Evolutionary conservation across 2,329 filamentous ascomycete genomes (phyloP), one percentile per base, ranked within the genome.

Genomic region (Byssoonygena ceratinophila): DNA sequence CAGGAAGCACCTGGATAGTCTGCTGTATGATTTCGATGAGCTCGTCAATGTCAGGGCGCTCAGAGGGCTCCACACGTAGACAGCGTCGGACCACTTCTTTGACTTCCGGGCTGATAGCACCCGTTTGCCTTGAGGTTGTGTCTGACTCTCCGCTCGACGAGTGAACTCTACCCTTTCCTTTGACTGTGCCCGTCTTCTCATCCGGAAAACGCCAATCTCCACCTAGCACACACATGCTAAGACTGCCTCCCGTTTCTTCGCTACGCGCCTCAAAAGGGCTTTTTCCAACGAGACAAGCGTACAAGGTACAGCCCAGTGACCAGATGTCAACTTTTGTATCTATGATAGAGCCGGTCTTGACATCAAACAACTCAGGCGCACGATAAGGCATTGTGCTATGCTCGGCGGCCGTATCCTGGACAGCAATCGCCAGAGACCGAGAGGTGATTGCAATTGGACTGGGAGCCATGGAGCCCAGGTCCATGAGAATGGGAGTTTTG

Each of bases 361-460:
- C 92, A 68, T 98, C 92, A 69, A 98, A 98, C 55, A 98, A 82
- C 71, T 98, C 92, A 0, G 92, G 92, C 1, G 92, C 92, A 55
- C 92, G 88, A 72, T 98, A 98, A 0, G 92, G 90, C 91, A 98
- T 97, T 37, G 92, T 98, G 59, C 84, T 91, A 75, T 97, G 91
- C 68, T 98, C 92, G 51, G 91, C 92, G 20, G 92, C 92, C 37
- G 82, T 86, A 68, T 98, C 92, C 71, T 97, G 92, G 32, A 94
- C 86, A 50, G 90, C 87, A 45, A 98, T 81, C 41, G 92, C 92
- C 51, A 94, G 78, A 2, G 88, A 94, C 56, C 91, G 84, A 16
- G 87, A 92, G 3, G 91, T 94, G 60, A 97, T 91, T 23, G 87
- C 81, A 53, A 88, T 87, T 1, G 92, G 92, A 1, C 87, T 89